These are phyloP conservation scores for Kodamaea sp. DNA, from an alignment of 1,139 yeast genomes.

Conservation along the genomic window DNA sequence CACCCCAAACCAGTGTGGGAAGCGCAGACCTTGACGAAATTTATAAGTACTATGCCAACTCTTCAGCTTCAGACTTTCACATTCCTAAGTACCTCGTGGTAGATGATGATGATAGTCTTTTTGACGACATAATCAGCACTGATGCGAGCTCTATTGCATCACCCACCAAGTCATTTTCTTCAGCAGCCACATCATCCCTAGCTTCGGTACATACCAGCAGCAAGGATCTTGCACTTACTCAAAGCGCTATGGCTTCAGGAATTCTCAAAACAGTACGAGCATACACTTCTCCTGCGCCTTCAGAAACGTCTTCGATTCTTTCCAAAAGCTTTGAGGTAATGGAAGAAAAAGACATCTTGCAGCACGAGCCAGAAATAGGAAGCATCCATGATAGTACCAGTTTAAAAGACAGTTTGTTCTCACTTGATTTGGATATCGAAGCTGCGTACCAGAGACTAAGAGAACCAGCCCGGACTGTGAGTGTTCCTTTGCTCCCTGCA, in stretches of 20 bases:
- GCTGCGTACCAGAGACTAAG: constrained; percentile 2
- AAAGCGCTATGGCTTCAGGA: background rate
- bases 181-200: constrained; percentile 2
- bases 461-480: constrained; percentile 6
- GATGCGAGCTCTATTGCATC: constrained; percentile 3
- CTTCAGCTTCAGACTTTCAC: constrained; percentile 4
- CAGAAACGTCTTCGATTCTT: constrained; percentile 6
- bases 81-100: constrained; percentile 14
- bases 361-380: constrained; percentile 7
- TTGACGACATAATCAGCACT: constrained; percentile 15
- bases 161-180: constrained; percentile 4
- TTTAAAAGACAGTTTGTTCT: constrained; percentile 11
- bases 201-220: background rate
- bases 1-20: constrained; percentile 7
- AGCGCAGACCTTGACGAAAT: constrained; percentile 7
- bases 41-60: constrained; percentile 4
- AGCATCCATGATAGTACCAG: constrained; percentile 6
- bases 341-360: constrained; percentile 1
- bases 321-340: constrained; percentile 1
- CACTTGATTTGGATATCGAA: constrained; percentile 7
- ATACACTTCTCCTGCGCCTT: background rate
- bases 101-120: constrained; percentile 26
- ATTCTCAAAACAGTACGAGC: background rate
- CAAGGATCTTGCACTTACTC: background rate
- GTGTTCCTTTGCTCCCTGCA: constrained; percentile 7